Base-by-base conservation (phyloP, 2,329 filamentous ascomycete genomes). In the Daldinia sp. region DNA sequence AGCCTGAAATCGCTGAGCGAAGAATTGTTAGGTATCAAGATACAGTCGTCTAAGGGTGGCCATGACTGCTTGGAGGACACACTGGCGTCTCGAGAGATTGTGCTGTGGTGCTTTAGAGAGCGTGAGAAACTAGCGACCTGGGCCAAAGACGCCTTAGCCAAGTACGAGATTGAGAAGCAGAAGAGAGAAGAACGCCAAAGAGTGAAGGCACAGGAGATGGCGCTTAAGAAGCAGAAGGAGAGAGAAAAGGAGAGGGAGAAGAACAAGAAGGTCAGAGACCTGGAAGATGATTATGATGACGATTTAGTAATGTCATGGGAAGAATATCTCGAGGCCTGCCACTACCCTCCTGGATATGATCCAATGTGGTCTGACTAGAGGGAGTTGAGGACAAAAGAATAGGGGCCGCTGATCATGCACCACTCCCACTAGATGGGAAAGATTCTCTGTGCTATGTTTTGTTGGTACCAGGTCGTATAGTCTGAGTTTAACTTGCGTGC, bases 41-140 rank as follows among this genome's bases (percentile, higher is more conserved):
- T 86, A 15, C 81, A 81, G 63, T 65, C 79, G 28, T 70, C 74
- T 2, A 72, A 67, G 9, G 73, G 71, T 1, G 82, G 84, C 0
- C 85, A 87, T 56, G 81, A 84, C 73, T 81, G 81, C 53, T 69
- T 87, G 4, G 83, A 87, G 71, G 83, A 87, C 75, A 81, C 84
- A 0, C 79, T 84, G 37, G 85, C 85, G 0, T 78, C 82, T 0
- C 79, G 85, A 6, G 84, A 87, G 72, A 71, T 87, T 53, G 78
- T 81, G 4, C 73, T 87, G 1, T 85, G 79, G 78, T 82, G 79
- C 62, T 71, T 84, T n/a, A 77, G 76, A 63, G 78, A 84, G n/a
- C 75, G 75, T 2, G 74, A 78, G 1, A 68, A 66, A 12, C 74
- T 86, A 7, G 65, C 73, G 2, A 74, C 50, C 18, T 82, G 81